Base-by-base conservation (phyloP, 2,329 filamentous ascomycete species). In the Blastomyces gilchristii region DNA sequence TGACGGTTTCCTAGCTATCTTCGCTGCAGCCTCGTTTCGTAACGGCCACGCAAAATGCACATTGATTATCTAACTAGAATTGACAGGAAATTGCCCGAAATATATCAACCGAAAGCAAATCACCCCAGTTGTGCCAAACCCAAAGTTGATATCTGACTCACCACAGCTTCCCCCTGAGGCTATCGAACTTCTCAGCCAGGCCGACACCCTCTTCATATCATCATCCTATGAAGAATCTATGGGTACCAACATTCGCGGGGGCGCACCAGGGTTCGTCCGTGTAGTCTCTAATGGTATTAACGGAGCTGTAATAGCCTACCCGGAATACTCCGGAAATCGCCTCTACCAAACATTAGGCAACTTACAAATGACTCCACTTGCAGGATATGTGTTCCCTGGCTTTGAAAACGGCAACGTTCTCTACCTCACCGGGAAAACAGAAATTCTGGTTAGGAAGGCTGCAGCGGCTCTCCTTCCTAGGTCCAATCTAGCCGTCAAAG, bases 281-380 rank as follows among this genome's bases (percentile, higher is more conserved):
- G 79, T 93, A 9, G 72, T 86, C 0, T 82, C 81, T 25, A 86
- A 88, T 63, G 74, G 79, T 43, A 49, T 65, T 53, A 70, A 65
- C 31, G 74, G 73, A 2, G 77, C 77, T 0, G 79, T 83, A 2
- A 73, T 95, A 16, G 79, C 87, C 2, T 96, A 90, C 74, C 91
- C 91, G 0, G 91, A 96, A 72, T 95, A 88, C 72, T 91, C 88
- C 0, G 91, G 91, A 8, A 96, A 96, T 73, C 80, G 89, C 18
- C 77, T 94, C 0, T 96, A 95, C 69, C 90, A 95, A 73, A 90
- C 88, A 0, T 81, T 95, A 0, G 91, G 91, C 0, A 96, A 96
- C 70, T 77, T 95, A 16, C 78, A 82, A 49, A 75, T 82, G 8
- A 87, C 86, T 41, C 88, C 89, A 0, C 76, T 78, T 22, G 83